Evolutionary conservation across 2,329 filamentous ascomycete species (phyloP).

Genomic region (Diaporthe nobilis): DNA sequence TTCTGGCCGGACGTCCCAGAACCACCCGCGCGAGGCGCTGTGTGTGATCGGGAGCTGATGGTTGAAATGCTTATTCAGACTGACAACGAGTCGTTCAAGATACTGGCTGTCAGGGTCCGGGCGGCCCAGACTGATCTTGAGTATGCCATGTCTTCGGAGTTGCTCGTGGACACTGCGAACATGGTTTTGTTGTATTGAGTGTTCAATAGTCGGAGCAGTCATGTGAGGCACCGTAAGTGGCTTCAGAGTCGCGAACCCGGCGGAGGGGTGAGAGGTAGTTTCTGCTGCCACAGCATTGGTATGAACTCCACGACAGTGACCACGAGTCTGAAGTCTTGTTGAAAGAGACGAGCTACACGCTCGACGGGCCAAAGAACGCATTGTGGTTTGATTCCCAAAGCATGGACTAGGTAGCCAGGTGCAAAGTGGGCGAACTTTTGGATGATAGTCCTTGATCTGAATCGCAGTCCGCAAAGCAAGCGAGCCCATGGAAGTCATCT

Average conservation of each 20-base stretch:
- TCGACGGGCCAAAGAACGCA: background rate
- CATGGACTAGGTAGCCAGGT: background rate
- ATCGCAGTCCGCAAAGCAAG: background rate
- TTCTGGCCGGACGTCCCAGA: background rate
- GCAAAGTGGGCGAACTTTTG: background rate
- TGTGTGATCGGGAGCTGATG: background rate
- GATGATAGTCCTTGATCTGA: background rate
- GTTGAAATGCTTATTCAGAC: background rate
- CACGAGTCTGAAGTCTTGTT: background rate
- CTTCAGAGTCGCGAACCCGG: background rate
- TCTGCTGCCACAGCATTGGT: background rate
- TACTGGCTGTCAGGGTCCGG: background rate
- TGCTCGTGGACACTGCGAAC: background rate
- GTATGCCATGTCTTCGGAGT: background rate
- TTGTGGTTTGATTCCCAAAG: background rate
- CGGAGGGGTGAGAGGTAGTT: background rate
- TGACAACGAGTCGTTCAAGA: background rate
- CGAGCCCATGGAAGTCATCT: background rate
- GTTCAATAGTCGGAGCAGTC: background rate
- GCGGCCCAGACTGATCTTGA: background rate
- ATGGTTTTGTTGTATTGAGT: background rate
- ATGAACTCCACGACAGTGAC: background rate
- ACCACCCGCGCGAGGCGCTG: constrained; percentile 8
- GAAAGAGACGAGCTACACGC: background rate
- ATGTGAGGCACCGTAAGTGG: background rate